A percentile compares a stretch with the other conserved stretches of the same genome.
These are phyloP conservation scores for Solanum chmielewskii DNA, from an alignment of 257 asterid species.

Conservation along the genomic window DNA sequence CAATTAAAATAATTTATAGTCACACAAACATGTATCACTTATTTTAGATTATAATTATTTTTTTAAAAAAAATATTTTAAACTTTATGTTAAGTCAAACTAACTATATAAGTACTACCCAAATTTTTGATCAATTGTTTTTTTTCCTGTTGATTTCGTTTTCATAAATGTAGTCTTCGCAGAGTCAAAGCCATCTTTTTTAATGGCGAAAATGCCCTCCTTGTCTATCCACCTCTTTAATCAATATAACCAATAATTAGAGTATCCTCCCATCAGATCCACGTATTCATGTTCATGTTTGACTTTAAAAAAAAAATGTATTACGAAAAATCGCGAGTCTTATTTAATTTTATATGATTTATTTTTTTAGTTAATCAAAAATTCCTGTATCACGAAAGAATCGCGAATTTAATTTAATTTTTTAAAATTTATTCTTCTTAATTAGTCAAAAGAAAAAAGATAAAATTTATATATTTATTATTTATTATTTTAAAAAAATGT, in stretches of 20 bases:
- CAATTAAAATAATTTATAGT: too few relatives aligned
- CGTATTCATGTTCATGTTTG: not conserved
- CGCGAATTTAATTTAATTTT: too few relatives aligned
- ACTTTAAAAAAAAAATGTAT: not conserved
- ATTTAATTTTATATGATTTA: too few relatives aligned
- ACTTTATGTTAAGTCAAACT: not conserved
- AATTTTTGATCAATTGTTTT: not conserved
- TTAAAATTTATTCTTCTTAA: too few relatives aligned
- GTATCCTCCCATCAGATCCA: not conserved
- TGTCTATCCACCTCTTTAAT: not conserved
- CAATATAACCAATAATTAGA: not conserved
- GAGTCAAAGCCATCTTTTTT: not conserved
- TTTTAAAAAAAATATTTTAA: too few relatives aligned
- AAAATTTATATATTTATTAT: too few relatives aligned
- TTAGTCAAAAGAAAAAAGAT: not conserved
- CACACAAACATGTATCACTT: too few relatives aligned
- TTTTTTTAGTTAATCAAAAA: too few relatives aligned
- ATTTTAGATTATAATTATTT: too few relatives aligned
- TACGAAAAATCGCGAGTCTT: not conserved
- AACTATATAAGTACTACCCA: not conserved
- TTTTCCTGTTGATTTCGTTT: not conserved
- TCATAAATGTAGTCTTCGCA: not conserved
- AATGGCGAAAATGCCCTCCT: not conserved
- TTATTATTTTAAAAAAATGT: fast-evolving
- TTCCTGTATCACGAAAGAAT: not conserved